Conservation (phyloP, 805 yeast genomes). For the Kurtzmaniella cleridarum region DNA sequence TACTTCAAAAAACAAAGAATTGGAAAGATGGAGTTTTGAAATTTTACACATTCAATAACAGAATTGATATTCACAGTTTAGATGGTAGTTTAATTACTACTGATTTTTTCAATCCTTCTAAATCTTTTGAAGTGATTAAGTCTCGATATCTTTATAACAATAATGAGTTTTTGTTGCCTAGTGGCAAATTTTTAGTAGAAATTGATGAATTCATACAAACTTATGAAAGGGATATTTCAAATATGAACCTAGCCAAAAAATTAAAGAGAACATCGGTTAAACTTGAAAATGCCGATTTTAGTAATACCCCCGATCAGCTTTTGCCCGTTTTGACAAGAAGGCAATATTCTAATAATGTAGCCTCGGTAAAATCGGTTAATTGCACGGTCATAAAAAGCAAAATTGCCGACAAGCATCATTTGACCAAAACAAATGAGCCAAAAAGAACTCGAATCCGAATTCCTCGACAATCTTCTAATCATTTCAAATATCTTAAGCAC, state of each 20-base stretch:
- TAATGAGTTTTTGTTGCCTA: slow-evolving; percentile 20
- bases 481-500: slow-evolving; percentile 4
- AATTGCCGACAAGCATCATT: too few relatives aligned
- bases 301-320: too few relatives aligned
- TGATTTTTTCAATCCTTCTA: slow-evolving; percentile 22
- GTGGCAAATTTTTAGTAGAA: slow-evolving; percentile 22
- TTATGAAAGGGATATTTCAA: slow-evolving; percentile 34
- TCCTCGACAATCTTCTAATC: slow-evolving; percentile 4
- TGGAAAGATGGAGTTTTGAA: slow-evolving; percentile 50
- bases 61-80: slow-evolving; percentile 38
- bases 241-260: slow-evolving; percentile 9
- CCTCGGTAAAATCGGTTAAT: too few relatives aligned
- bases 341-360: too few relatives aligned
- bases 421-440: too few relatives aligned
- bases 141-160: slow-evolving; percentile 10
- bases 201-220: slow-evolving; percentile 23
- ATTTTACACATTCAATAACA: slow-evolving; percentile 44
- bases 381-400: too few relatives aligned
- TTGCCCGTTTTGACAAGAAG: too few relatives aligned
- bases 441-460: slow-evolving; percentile 1
- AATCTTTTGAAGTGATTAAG: slow-evolving; percentile 10
- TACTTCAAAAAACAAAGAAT: slow-evolving; percentile 40
- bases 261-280: neutral
- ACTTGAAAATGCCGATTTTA: neutral
- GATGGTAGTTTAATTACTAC: slow-evolving; percentile 26